Evolutionary conservation across 768 basidiomycete genomes (phyloP), one percentile per base, ranked within the genome.

Genomic region (Pleurotus salmoneostramineus): DNA sequence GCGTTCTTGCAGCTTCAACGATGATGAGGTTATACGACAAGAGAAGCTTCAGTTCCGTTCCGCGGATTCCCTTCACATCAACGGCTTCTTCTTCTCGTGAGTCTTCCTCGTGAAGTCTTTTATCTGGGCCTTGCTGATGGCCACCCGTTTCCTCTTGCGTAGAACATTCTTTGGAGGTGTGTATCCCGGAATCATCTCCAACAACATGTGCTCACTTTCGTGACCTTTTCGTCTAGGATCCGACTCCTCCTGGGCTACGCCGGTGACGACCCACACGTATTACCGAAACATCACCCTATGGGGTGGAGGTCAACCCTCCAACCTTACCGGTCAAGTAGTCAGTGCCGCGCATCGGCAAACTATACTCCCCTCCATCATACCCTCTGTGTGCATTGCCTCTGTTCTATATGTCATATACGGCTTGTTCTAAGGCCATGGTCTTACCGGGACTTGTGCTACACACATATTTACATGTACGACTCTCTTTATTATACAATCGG

Each of bases 121-220:
- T n/a, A 40, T 40, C 37, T n/a, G n/a, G 15, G 17, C 44, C 15
- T n/a, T 14, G 8, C n/a, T 50, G 17, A 45, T 50, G 17, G 36
- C 52, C 2, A 37, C 17, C 56, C 46, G 32, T 43, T 43, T 51
- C 52, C 33, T 56, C 8, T 33, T 31, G 11, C 49, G 4, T 60
- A 89, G 88, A 35, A 91, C 89, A 17, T 93, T 93, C 75, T 93
- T 92, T 66, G 91, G 91, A 71, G 92, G 89, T 74, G 61, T 68
- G 58, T 59, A n/a, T 5, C 32, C 52, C 33, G 27, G 33, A 12
- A 31, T 37, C n/a, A 50, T 17, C 44, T 52, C 15, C 27, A 6
- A 27, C 56, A n/a, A 43, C 36, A 3, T 45, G 27, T 27, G 21
- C 21, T 27, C 21, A 27, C n/a, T 27, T 34, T n/a, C 14, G 61